Percentiles rank a stretch among this genome's conserved stretches.
phyloP scores from a whole-genome alignment of 1,284 basidiomycete genomes.

The Heliocybe sulcata region DNA sequence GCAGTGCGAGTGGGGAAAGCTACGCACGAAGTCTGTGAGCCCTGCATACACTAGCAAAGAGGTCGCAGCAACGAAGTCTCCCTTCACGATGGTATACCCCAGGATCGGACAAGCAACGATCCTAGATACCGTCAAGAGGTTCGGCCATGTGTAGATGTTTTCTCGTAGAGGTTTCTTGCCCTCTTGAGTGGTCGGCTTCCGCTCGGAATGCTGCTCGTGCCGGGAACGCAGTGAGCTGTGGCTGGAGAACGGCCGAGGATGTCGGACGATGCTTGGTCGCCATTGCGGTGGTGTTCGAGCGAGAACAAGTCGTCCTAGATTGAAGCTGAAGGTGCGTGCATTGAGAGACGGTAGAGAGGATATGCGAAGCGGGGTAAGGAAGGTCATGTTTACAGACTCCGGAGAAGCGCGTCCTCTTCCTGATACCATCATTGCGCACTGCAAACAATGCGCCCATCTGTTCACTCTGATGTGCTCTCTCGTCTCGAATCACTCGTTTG shows the following conservation, averaged over 20 bases:
- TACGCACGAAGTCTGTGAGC: slow-evolving; percentile 79
- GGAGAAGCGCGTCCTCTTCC: too few species aligned
- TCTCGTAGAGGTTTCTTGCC: slow-evolving; percentile 40
- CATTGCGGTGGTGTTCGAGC: too few species aligned
- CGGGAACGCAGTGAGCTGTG: not conserved
- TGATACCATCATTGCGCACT: too few species aligned
- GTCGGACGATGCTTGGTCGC: not conserved
- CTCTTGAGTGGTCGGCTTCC: not conserved
- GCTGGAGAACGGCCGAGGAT: not conserved
- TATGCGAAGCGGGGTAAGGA: too few species aligned
- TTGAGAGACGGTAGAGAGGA: too few species aligned
- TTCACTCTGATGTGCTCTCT: too few species aligned
- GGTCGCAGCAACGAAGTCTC: slow-evolving; percentile 76
- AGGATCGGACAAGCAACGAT: slow-evolving; percentile 87
- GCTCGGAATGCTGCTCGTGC: not conserved
- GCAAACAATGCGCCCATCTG: too few species aligned
- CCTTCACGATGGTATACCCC: slow-evolving; percentile 87
- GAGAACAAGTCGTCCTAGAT: too few species aligned
- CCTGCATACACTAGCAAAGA: slow-evolving; percentile 84
- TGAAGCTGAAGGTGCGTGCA: too few species aligned
- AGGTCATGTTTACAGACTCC: too few species aligned
- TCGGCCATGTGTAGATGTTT: slow-evolving; percentile 95
- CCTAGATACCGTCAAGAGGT: slow-evolving; percentile 82
- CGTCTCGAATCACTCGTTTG: too few species aligned
- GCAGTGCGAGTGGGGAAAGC: slow-evolving; percentile 7